Evolutionary conservation across 371 early-diverging fungal species (phyloP).

Genomic region (Dinochytrium kinnereticum): DNA sequence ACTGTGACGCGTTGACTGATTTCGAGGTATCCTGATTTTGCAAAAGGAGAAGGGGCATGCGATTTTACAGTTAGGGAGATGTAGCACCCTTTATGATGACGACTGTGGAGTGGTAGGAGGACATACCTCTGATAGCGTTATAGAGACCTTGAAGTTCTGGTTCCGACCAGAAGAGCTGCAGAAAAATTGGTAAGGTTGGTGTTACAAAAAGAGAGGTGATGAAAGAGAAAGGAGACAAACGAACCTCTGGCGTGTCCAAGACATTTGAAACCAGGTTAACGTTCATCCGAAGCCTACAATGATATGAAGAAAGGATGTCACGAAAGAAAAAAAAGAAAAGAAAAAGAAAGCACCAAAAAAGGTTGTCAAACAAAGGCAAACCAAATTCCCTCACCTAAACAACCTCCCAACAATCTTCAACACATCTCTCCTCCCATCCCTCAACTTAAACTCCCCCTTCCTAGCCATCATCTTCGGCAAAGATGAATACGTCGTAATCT

Average conservation of each 20-base stretch:
- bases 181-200: not conserved
- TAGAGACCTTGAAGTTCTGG: slow-evolving; percentile 56
- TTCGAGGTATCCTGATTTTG: slow-evolving; percentile 50
- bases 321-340: too few species aligned
- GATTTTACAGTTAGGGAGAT: too few species aligned
- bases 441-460: slow-evolving; percentile 51
- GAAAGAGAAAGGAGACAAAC: not conserved
- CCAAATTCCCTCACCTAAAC: slow-evolving; percentile 35
- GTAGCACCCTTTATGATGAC: too few species aligned
- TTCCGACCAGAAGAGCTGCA: slow-evolving; percentile 54
- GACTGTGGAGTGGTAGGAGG: not conserved
- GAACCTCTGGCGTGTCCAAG: slow-evolving; percentile 46
- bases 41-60: not conserved
- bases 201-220: not conserved
- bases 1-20: slow-evolving; percentile 56
- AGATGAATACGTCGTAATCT: slow-evolving; percentile 47
- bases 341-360: too few species aligned
- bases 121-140: slow-evolving; percentile 53
- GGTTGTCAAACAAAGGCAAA: too few species aligned
- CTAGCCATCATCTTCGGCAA: slow-evolving; percentile 53
- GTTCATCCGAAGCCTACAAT: slow-evolving; percentile 47
- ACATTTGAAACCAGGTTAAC: slow-evolving; percentile 60
- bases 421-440: slow-evolving; percentile 41
- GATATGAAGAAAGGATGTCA: not conserved
- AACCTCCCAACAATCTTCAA: slow-evolving; percentile 54